Base-by-base conservation (phyloP, 2,329 filamentous ascomycete species). In the Colletotrichum sp. region DNA sequence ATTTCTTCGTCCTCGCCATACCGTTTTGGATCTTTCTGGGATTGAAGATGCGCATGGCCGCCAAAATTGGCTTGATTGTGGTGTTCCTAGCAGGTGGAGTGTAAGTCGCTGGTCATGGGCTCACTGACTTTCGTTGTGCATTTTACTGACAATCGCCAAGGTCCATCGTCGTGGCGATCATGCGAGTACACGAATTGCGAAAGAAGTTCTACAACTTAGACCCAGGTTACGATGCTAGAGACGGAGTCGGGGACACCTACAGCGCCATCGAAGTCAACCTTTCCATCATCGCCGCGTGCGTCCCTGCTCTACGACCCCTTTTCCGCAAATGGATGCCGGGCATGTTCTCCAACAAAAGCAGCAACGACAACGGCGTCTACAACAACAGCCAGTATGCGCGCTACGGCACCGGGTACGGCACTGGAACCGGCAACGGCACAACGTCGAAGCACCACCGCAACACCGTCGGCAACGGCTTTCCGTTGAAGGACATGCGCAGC, bases 21-120 rank as follows among this genome's bases (percentile, higher is more conserved):
- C 86, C 87, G 0, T 82, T 87, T 26, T 83, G 81, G 77, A 84
- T 87, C 26, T 87, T 88, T 62, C 68, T 84, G 8, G 81, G 81
- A 5, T 79, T 88, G 12, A 85, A 84, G 36, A 86, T 88, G 79
- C 80, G 81, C 5, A 78, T 77, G 32, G 81, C 80, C 36, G 81
- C 83, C 21, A 87, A 87, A 72, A 77, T 84, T 8, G 85, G 83
- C 2, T 76, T 87, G 7, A 81, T 88, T 43, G 76, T 81, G 8
- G 82, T 88, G 4, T 88, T 88, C 70, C 75, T 83, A 2, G 73
- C 86, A 4, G 86, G 86, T 36, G 79, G 77, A 8, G 68, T 84
- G 84, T 85, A 73, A 82, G 84, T 82, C 7, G 16, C 83, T 81
- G 6, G 15, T 30, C 16, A 5, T 26, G 15, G 10, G 13, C 12